phyloP scores from a whole-genome alignment of 2,329 filamentous ascomycete species.

The Neofusicoccum umdonicola region DNA sequence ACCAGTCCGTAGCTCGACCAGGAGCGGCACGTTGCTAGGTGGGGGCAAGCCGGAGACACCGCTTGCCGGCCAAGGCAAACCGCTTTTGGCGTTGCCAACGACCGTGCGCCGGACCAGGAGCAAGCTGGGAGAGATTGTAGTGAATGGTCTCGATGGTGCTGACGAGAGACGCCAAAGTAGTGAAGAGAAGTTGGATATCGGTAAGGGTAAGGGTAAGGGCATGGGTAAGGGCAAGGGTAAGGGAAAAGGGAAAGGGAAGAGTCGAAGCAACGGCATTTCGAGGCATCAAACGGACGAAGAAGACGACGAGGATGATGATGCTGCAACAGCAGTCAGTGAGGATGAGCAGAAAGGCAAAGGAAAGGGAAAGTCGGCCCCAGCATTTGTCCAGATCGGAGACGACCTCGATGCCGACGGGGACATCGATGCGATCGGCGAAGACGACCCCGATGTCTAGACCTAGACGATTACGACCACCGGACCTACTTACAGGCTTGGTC shows the following conservation, averaged over 20 bases:
- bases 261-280: not conserved
- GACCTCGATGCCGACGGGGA: constrained; percentile 28
- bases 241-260: constrained; percentile 6
- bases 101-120: constrained; percentile 42
- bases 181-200: not conserved
- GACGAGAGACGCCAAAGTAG: constrained; percentile 2
- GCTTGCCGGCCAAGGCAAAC: constrained; percentile 30
- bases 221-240: constrained; percentile 21
- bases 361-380: constrained; percentile 26
- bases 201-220: constrained; percentile 25
- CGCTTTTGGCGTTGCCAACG: constrained; percentile 25
- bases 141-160: constrained; percentile 27
- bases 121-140: constrained; percentile 41
- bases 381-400: constrained; percentile 30
- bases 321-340: constrained; percentile 22
- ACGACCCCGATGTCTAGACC: constrained; percentile 12
- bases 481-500: not conserved
- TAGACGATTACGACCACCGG: not conserved
- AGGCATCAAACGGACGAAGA: constrained; percentile 16
- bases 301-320: constrained; percentile 23
- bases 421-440: constrained; percentile 15
- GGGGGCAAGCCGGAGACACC: constrained; percentile 30
- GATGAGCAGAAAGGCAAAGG: constrained; percentile 23
- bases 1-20: constrained; percentile 32
- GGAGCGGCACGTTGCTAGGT: constrained; percentile 30